phyloP scores from a whole-genome alignment of 1,284 basidiomycete species.

The Cryptococcus sp. region DNA sequence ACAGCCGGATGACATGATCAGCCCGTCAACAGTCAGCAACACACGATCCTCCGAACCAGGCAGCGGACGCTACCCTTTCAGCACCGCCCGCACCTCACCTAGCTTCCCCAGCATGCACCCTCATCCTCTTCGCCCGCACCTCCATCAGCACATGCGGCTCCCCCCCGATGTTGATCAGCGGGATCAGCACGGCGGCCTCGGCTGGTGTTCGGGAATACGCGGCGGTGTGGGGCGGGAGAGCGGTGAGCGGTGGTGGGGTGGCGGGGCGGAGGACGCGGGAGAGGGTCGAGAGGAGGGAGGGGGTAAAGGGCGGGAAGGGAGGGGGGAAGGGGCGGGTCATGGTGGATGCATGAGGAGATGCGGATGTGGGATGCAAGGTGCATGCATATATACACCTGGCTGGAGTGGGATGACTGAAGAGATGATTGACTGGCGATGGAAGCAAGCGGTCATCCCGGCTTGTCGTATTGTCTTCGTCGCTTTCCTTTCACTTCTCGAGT shows the following conservation, averaged over 20 bases:
- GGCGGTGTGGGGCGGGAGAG: constrained; percentile 31
- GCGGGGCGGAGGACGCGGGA: constrained; percentile 19
- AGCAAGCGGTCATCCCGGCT: too few species aligned
- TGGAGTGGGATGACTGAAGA: too few species aligned
- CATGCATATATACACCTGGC: too few species aligned
- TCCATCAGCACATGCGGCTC: constrained; percentile 37
- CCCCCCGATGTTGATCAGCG: constrained; percentile 37
- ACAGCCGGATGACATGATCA: not conserved
- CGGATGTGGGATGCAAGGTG: too few species aligned
- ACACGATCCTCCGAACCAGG: not conserved
- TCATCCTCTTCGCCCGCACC: constrained; percentile 30
- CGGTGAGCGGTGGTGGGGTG: constrained; percentile 3
- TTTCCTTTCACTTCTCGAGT: too few species aligned
- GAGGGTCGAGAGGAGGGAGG: constrained; percentile 19
- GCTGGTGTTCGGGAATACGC: constrained; percentile 4
- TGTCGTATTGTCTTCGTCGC: too few species aligned
- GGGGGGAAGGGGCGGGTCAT: too few species aligned
- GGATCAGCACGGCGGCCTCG: constrained; percentile 43
- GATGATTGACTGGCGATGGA: too few species aligned
- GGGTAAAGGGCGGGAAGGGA: constrained; percentile 21
- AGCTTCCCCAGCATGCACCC: constrained; percentile 42
- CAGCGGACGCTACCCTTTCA: not conserved
- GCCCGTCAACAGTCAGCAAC: not conserved
- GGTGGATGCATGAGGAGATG: too few species aligned
- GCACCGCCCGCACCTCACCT: constrained; percentile 28